Conservation (phyloP, 495 filamentous ascomycete genomes). For the Hyaloscypha variabilis region DNA sequence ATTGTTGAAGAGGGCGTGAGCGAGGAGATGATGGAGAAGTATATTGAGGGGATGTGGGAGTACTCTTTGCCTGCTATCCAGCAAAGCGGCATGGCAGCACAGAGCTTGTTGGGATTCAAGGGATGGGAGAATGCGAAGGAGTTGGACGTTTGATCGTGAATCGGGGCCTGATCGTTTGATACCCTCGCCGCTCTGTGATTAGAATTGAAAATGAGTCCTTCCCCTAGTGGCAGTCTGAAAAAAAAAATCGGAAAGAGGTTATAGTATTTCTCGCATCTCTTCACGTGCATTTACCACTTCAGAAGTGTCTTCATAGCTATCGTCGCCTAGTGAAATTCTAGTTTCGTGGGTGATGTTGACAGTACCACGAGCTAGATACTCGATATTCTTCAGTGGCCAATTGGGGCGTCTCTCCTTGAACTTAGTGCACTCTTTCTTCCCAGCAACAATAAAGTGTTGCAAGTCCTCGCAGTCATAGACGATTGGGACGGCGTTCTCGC, state of each 20-base stretch:
- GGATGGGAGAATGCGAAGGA: conserved; percentile 12
- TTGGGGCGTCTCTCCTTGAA: background rate
- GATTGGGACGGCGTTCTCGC: background rate
- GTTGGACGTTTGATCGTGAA: background rate
- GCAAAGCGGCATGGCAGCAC: conserved; percentile 8
- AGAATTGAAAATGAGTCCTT: background rate
- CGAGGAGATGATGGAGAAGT: conserved; percentile 9
- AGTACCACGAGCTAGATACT: background rate
- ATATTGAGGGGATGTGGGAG: conserved; percentile 19
- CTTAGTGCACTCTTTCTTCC: background rate
- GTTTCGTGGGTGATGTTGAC: too few species aligned
- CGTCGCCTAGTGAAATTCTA: too few species aligned
- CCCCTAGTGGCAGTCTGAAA: too few species aligned
- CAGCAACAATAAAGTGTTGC: background rate
- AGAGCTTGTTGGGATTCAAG: conserved; percentile 18
- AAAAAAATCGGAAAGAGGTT: too few species aligned
- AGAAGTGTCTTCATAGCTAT: too few species aligned
- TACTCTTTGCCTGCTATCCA: conserved; percentile 13
- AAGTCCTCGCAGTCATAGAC: background rate
- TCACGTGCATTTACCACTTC: too few species aligned
- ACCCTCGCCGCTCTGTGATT: background rate
- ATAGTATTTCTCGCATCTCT: too few species aligned
- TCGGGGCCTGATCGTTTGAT: background rate
- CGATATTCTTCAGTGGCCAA: background rate
- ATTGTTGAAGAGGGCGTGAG: conserved; percentile 30